A percentile compares a stretch with the other conserved stretches of the same genome.
Conservation (phyloP, 179 eudicot genomes). For the Beta corolliflora region DNA sequence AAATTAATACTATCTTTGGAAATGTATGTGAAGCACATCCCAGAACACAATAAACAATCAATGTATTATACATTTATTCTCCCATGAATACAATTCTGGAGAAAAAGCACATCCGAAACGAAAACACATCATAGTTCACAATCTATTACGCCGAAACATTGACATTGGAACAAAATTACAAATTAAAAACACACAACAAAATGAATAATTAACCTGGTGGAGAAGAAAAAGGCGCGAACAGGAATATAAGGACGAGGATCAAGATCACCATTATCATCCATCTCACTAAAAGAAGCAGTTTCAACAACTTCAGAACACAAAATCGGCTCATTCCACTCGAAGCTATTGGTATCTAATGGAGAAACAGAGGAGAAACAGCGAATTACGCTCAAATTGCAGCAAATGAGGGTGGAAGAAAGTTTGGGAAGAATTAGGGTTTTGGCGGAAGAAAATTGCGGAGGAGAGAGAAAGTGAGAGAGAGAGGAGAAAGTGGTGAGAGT, state of each 20-base stretch:
- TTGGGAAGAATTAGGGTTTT: slow-evolving; percentile 21
- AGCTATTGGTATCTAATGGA: slow-evolving; percentile 6
- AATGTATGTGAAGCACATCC: not conserved
- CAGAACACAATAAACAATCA: too few relatives aligned
- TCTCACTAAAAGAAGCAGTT: slow-evolving; percentile 23
- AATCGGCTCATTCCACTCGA: slow-evolving; percentile 51
- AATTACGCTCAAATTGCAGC: not conserved
- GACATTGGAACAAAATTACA: not conserved
- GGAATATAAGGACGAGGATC: slow-evolving; percentile 44
- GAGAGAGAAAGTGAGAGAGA: slow-evolving; percentile 10
- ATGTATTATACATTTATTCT: too few relatives aligned
- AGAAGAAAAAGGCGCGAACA: slow-evolving; percentile 79
- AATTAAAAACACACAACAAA: not conserved
- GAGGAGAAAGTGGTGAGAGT: slow-evolving; percentile 19
- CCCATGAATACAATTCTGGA: too few relatives aligned
- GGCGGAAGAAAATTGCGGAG: slow-evolving; percentile 16
- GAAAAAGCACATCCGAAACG: too few relatives aligned
- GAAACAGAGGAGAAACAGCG: slow-evolving; percentile 24
- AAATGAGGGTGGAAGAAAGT: not conserved
- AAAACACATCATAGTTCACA: too few relatives aligned
- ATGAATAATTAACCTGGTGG: slow-evolving; percentile 54
- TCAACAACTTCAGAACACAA: slow-evolving; percentile 31
- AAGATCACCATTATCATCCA: slow-evolving; percentile 18
- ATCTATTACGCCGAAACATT: not conserved
- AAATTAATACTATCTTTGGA: too few relatives aligned